phyloP scores from a whole-genome alignment of 2,329 filamentous ascomycete species.

The Fusarium anguioides region DNA sequence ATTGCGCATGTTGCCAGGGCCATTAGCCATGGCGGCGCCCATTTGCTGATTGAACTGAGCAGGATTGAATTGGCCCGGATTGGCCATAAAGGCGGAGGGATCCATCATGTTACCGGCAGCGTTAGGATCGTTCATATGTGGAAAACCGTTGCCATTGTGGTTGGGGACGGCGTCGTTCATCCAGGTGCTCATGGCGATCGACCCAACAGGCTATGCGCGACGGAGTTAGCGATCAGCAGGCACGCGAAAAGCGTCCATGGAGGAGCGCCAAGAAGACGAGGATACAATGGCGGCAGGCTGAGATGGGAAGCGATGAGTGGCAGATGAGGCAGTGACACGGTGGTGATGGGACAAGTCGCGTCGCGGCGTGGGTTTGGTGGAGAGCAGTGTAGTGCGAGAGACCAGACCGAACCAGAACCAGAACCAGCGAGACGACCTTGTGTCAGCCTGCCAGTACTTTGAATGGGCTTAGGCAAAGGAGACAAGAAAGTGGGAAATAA shows the following conservation, averaged over 20 bases:
- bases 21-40: slow-evolving; percentile 76
- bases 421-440: slow-evolving; percentile 42
- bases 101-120: slow-evolving; percentile 71
- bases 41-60: slow-evolving; percentile 68
- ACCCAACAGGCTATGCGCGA: slow-evolving; percentile 57
- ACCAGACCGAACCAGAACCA: slow-evolving; percentile 34
- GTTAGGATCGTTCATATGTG: slow-evolving; percentile 72
- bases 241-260: slow-evolving; percentile 55
- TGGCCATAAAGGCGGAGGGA: slow-evolving; percentile 71
- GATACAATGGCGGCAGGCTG: slow-evolving; percentile 47
- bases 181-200: slow-evolving; percentile 75
- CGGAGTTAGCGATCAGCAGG: slow-evolving; percentile 59
- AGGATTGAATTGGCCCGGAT: slow-evolving; percentile 69
- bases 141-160: slow-evolving; percentile 76
- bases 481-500: slow-evolving; percentile 37
- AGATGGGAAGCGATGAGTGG: slow-evolving; percentile 51
- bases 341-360: slow-evolving; percentile 57
- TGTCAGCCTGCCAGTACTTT: slow-evolving; percentile 35
- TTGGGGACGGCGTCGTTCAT: slow-evolving; percentile 77
- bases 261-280: slow-evolving; percentile 49
- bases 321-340: slow-evolving; percentile 62
- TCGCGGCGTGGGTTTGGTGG: slow-evolving; percentile 56
- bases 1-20: slow-evolving; percentile 83
- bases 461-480: slow-evolving; percentile 30
- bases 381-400: slow-evolving; percentile 53